Conservation (phyloP, 2,329 filamentous ascomycete genomes). For the Fusarium sp. region DNA sequence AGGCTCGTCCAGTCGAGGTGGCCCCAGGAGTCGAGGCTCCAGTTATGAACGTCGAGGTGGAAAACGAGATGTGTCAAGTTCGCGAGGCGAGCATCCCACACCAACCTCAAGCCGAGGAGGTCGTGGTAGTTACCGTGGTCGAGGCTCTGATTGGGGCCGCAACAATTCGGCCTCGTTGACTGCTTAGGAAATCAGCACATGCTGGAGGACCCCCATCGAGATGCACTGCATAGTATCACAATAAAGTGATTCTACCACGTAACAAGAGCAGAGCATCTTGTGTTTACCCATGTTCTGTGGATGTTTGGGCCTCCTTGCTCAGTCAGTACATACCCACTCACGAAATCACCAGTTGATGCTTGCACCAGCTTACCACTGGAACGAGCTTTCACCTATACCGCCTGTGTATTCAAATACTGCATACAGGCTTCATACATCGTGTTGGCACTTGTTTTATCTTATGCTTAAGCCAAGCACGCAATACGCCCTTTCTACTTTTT, state of each 20-base stretch:
- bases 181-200: conserved; percentile 38
- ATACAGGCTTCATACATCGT: conserved; percentile 7
- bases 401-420: conserved; percentile 10
- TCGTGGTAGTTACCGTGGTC: conserved; percentile 56
- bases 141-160: conserved; percentile 58
- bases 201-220: conserved; percentile 26
- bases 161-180: conserved; percentile 44
- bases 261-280: conserved; percentile 40
- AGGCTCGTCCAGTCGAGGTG: conserved; percentile 42
- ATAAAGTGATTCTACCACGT: conserved; percentile 32
- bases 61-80: conserved; percentile 51
- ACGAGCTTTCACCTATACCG: conserved; percentile 12
- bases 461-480: conserved; percentile 5
- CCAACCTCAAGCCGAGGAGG: conserved; percentile 49
- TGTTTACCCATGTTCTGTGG: conserved; percentile 11
- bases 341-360: conserved; percentile 2
- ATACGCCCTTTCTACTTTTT: conserved; percentile 4
- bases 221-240: conserved; percentile 15
- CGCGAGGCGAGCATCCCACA: conserved; percentile 45
- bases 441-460: conserved; percentile 5
- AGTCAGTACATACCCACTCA: conserved; percentile 11
- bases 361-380: neutral
- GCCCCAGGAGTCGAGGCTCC: conserved; percentile 49
- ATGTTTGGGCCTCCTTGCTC: conserved; percentile 13
- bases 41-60: conserved; percentile 48